Evolutionary conservation across 176 grass and related monocot genomes (phyloP).

Genomic region (Pontederia crassipes): DNA sequence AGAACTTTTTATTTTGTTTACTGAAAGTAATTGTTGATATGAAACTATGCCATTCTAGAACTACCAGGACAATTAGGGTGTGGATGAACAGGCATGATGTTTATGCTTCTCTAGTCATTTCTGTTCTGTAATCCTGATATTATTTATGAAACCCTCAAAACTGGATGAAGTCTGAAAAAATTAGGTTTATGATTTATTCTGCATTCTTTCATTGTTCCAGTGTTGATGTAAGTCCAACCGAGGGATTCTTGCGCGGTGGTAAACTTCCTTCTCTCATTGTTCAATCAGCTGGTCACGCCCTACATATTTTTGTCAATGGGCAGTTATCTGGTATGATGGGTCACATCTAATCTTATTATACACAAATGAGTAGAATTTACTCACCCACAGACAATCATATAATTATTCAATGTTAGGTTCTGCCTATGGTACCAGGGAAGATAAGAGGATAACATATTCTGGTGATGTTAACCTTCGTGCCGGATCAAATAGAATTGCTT

Average conservation of each 20-base stretch:
- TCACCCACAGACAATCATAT: constrained; percentile 16
- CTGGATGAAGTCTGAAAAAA: too few species aligned
- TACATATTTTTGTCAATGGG: constrained; percentile 85
- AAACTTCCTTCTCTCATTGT: constrained; percentile 49
- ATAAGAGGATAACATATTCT: constrained; percentile 70
- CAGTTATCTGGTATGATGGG: constrained; percentile 66
- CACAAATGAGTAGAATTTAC: not conserved
- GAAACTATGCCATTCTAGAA: too few species aligned
- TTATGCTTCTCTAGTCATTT: too few species aligned
- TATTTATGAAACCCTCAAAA: too few species aligned
- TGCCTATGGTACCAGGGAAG: constrained; percentile 89
- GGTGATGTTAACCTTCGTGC: constrained; percentile 70
- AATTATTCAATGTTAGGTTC: constrained; percentile 38
- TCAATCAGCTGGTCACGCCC: constrained; percentile 75
- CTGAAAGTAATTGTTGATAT: too few species aligned
- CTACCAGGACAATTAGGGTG: too few species aligned
- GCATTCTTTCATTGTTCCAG: constrained; percentile 15
- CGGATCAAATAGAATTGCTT: constrained; percentile 71
- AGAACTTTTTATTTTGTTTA: too few species aligned
- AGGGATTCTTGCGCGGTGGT: constrained; percentile 66
- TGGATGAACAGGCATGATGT: too few species aligned
- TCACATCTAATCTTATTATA: not conserved
- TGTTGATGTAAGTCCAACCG: constrained; percentile 71
- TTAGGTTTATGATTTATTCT: too few species aligned
- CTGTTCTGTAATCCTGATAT: too few species aligned